Conservation (phyloP, 495 filamentous ascomycete species). For the Penicillium coprophilum region DNA sequence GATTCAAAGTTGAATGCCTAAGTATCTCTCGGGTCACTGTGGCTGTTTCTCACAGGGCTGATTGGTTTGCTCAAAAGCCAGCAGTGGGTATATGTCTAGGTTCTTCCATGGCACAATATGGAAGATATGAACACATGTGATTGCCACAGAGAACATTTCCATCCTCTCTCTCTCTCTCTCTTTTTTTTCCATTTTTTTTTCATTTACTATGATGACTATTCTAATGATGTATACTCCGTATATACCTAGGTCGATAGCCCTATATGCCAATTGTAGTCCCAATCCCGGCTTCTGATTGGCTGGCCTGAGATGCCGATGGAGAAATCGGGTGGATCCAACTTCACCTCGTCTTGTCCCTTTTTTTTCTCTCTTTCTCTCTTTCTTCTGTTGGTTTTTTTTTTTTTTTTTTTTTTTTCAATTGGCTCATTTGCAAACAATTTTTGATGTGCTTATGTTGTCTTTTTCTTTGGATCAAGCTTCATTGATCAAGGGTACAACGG, state of each 20-base stretch:
- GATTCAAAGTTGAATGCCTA: not conserved
- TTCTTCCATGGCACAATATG: too few relatives aligned
- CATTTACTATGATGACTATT: too few relatives aligned
- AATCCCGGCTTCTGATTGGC: not conserved
- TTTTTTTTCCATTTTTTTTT: too few relatives aligned
- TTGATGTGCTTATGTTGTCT: not conserved
- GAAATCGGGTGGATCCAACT: not conserved
- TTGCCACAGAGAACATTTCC: too few relatives aligned
- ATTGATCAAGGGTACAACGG: too few relatives aligned
- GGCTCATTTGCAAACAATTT: not conserved
- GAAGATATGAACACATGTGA: not conserved
- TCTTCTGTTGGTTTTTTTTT: not conserved
- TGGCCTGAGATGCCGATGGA: constrained; percentile 9
- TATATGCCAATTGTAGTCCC: too few relatives aligned
- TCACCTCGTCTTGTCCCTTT: not conserved
- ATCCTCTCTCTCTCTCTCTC: too few relatives aligned
- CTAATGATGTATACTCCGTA: too few relatives aligned
- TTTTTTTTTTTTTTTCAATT: not conserved
- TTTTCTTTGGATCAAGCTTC: not conserved
- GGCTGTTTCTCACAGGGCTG: not conserved
- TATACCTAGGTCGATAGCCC: too few relatives aligned
- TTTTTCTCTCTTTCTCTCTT: not conserved
- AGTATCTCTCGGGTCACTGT: not conserved
- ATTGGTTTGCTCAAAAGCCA: not conserved
- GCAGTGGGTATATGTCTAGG: not conserved